Evolutionary conservation across 2,329 filamentous ascomycete genomes (phyloP), one percentile per base, ranked within the genome.

Genomic region (Fusarium marasasianum): DNA sequence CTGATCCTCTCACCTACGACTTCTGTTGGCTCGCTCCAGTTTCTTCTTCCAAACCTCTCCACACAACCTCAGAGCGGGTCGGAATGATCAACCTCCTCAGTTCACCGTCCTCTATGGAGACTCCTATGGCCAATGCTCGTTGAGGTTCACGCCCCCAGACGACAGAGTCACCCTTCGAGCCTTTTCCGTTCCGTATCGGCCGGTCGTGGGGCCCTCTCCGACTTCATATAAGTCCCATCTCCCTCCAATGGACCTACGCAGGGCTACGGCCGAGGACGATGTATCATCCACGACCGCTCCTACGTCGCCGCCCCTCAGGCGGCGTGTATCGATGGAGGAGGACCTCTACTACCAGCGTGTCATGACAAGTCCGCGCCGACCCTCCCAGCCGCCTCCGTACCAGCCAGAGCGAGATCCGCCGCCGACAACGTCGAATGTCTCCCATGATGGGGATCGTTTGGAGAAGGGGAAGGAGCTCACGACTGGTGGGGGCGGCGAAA

Each of bases 311-410:
- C 82, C 80, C 71, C 79, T 81, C 66, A 82, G 84, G 79, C 83
- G 83, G 80, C 84, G 84, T 76, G 84, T 87, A 76, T 89, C 87
- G 56, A 87, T 88, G 82, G 87, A 89, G 79, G 86, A 89, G 81
- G 87, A 89, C 76, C 81, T 86, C 76, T 84, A 86, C 76, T 89
- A 89, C 76, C 86, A 87, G 63, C 82, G 84, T 74, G 81, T 88
- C 78, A 87, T 89, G 85, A 87, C 83, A 40, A 82, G 80, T 51
- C 78, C 81, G n/a, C 80, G 82, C 72, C 85, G 84, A 74, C 84
- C 84, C 29, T 85, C 85, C 57, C 84, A 84, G 72, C 86, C 86
- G 66, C 86, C 86, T 50, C 83, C 84, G 22, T 88, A 88, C 75
- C 81, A 84, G 76, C 77, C 78, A 73, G 74, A 78, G 66, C 67